Evolutionary conservation across 2,329 filamentous ascomycete species (phyloP).

Genomic region (Blastomyces parvus): DNA sequence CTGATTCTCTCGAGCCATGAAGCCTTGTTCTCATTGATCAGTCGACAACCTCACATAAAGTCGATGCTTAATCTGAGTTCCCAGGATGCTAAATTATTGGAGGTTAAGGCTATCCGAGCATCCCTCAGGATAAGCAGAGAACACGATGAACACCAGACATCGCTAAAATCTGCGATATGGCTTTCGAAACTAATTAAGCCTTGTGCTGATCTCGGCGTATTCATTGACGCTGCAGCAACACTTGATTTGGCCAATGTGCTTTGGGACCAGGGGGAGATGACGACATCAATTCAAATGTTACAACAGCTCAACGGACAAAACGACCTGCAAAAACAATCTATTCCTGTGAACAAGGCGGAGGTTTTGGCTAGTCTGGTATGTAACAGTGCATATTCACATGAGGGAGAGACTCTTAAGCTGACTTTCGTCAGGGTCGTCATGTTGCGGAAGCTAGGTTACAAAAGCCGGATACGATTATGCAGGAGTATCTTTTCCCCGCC

Average conservation of each 20-base stretch:
- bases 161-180: slow-evolving; percentile 72
- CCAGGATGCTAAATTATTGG: slow-evolving; percentile 57
- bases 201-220: slow-evolving; percentile 61
- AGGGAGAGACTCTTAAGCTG: slow-evolving; percentile 3
- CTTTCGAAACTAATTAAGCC: slow-evolving; percentile 66
- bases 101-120: slow-evolving; percentile 66
- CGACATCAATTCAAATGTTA: slow-evolving; percentile 79
- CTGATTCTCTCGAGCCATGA: slow-evolving; percentile 74
- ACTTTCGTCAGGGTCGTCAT: slow-evolving; percentile 55
- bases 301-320: slow-evolving; percentile 58
- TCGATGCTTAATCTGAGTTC: slow-evolving; percentile 51
- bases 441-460: slow-evolving; percentile 83
- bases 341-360: slow-evolving; percentile 64
- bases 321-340: slow-evolving; percentile 57
- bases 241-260: slow-evolving; percentile 81
- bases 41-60: slow-evolving; percentile 57
- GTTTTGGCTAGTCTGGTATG: slow-evolving; percentile 69
- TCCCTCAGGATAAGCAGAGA: slow-evolving; percentile 67
- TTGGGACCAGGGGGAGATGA: slow-evolving; percentile 89
- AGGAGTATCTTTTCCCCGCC: slow-evolving; percentile 73
- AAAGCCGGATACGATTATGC: slow-evolving; percentile 82
- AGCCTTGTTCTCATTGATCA: slow-evolving; percentile 70
- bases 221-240: slow-evolving; percentile 65
- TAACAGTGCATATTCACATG: neutral
- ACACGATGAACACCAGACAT: slow-evolving; percentile 76